phyloP scores from a whole-genome alignment of 2,329 filamentous ascomycete genomes.

The Blumeria graminis region DNA sequence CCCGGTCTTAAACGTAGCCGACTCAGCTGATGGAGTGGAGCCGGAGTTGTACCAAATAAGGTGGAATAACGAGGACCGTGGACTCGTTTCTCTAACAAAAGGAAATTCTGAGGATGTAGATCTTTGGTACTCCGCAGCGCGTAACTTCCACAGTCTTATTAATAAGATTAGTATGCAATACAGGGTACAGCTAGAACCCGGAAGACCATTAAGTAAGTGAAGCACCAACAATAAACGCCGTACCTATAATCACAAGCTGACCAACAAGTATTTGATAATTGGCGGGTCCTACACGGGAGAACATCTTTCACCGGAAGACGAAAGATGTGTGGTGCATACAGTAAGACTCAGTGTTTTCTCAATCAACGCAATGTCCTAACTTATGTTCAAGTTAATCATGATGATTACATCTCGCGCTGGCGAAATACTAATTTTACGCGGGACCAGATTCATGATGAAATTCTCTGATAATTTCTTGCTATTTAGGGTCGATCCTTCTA shows the following conservation, averaged over 20 bases:
- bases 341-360: conserved; percentile 25
- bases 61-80: conserved; percentile 87
- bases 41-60: conserved; percentile 37
- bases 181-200: conserved; percentile 61
- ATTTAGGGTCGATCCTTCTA: too few relatives aligned
- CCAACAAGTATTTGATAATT: conserved; percentile 69
- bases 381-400: conserved; percentile 37
- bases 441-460: conserved; percentile 10
- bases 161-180: conserved; percentile 41
- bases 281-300: conserved; percentile 76
- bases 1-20: conserved; percentile 44
- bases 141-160: conserved; percentile 48
- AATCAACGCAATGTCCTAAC: conserved; percentile 3
- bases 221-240: not conserved
- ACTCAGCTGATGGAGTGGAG: conserved; percentile 17
- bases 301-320: conserved; percentile 61
- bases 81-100: conserved; percentile 20
- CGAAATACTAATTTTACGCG: conserved; percentile 39
- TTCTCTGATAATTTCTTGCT: conserved; percentile 7
- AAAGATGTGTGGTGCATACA: conserved; percentile 77
- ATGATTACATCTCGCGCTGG: conserved; percentile 60
- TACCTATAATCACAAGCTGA: not conserved
- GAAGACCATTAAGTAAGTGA: conserved; percentile 45
- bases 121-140: conserved; percentile 60
- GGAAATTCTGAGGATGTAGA: conserved; percentile 2